A percentile compares a stretch with the other conserved stretches of the same genome.
Evolutionary conservation across 345 rosid genomes (phyloP).

Genomic region (Gossypioides kirkii): DNA sequence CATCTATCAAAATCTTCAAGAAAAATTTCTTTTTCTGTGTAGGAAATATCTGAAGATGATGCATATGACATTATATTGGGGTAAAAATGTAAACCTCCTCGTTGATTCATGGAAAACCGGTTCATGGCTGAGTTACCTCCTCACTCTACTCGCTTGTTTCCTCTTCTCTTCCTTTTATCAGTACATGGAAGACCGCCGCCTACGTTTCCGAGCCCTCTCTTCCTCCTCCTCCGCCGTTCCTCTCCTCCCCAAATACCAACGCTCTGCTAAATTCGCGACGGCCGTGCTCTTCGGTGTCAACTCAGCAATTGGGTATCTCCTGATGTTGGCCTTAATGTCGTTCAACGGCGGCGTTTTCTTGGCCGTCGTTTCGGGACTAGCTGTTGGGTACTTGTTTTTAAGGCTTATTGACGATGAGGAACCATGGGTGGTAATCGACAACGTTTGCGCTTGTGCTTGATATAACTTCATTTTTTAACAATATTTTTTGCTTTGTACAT

Average conservation of each 20-base stretch:
- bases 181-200: slow-evolving; percentile 53
- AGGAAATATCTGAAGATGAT: slow-evolving; percentile 43
- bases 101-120: slow-evolving; percentile 64
- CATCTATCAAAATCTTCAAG: not conserved
- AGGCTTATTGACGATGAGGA: slow-evolving; percentile 35
- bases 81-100: slow-evolving; percentile 57
- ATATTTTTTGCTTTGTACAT: not conserved
- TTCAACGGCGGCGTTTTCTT: slow-evolving; percentile 84
- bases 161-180: slow-evolving; percentile 56
- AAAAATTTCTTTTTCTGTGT: not conserved
- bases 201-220: slow-evolving; percentile 35
- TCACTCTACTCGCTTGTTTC: slow-evolving; percentile 65
- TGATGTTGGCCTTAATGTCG: slow-evolving; percentile 82
- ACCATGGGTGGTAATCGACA: slow-evolving; percentile 10
- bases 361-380: slow-evolving; percentile 59
- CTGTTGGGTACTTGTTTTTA: slow-evolving; percentile 54
- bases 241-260: slow-evolving; percentile 24
- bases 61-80: slow-evolving; percentile 94
- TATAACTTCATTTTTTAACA: no score
- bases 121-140: slow-evolving; percentile 53
- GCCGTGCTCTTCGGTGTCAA: slow-evolving; percentile 55
- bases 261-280: slow-evolving; percentile 33
- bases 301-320: slow-evolving; percentile 64
- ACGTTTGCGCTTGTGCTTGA: slow-evolving; percentile 68
- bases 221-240: slow-evolving; percentile 23